phyloP scores from a whole-genome alignment of 371 early-diverging fungal genomes.

The Gilbertella persicaria region DNA sequence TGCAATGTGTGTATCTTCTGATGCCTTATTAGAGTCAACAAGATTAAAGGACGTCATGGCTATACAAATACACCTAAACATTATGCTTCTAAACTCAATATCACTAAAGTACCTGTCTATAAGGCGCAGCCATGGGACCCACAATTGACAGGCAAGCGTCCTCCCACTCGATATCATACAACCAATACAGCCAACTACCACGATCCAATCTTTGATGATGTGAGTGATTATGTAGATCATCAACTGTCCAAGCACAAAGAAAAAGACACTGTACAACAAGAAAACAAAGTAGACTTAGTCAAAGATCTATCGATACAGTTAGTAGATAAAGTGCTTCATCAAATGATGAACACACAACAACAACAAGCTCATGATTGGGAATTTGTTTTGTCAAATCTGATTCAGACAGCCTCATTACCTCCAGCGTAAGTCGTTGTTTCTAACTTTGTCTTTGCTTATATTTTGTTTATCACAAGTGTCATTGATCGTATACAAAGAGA shows the following conservation, averaged over 20 bases:
- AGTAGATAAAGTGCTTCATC: background rate
- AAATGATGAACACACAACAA: background rate
- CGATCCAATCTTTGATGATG: background rate
- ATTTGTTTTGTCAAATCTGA: background rate
- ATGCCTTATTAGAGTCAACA: background rate
- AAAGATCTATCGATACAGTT: background rate
- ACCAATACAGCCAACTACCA: too few species aligned
- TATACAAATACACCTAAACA: too few species aligned
- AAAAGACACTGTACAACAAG: too few species aligned
- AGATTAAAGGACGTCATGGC: too few species aligned
- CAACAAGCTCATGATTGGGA: constrained; percentile 4
- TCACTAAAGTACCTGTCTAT: too few species aligned
- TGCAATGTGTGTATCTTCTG: too few species aligned
- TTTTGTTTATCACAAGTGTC: background rate
- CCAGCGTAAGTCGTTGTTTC: background rate
- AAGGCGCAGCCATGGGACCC: too few species aligned
- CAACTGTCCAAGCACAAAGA: background rate
- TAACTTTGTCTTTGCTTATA: background rate
- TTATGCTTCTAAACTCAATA: too few species aligned
- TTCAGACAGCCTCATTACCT: background rate
- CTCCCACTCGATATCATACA: too few species aligned
- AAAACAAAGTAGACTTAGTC: background rate
- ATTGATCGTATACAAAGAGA: constrained; percentile 3
- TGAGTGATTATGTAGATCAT: background rate
- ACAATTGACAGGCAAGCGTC: too few species aligned